Base-by-base conservation (phyloP, 2,329 filamentous ascomycete genomes). In the Colletotrichum plurivorum region DNA sequence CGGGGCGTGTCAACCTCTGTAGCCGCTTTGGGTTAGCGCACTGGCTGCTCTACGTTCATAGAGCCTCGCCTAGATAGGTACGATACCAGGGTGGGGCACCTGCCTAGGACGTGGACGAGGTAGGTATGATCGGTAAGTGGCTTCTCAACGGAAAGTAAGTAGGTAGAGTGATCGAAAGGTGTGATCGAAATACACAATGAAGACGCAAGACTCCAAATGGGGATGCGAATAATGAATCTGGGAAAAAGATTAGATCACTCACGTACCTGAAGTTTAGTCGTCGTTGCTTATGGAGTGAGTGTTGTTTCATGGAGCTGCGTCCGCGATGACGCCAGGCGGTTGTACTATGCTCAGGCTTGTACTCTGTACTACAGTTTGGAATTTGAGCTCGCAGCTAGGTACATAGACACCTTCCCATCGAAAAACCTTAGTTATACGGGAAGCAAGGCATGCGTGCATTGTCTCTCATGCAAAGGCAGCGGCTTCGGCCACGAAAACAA, bases 1-100 rank as follows among this genome's bases (percentile, higher is more conserved):
- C 67, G 58, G 64, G 67, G 57, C 67, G 57, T 59, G 63, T 67
- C 57, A 52, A 57, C 67, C 46, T 27, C 22, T 16, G 7, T 63
- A 22, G 16, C 64, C 51, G 18, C 8, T 56, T 69, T 48, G 13
- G 67, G 67, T 69, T 69, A 66, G 63, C 61, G 55, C 39, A 27
- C 25, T 53, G 41, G 63, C 53, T 51, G 54, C 15, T 39, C 22
- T 64, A 16, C 10, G 6, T 18, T 52, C 12, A 7, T 25, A 31
- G 56, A 9, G 9, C 39, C 54, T 57, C 22, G 39, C 22, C 41
- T 16, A 15, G 20, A 12, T 43, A 52, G 45, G 18, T 48, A 13
- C 45, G 9, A 22, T 15, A 20, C 7, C 25, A 15, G 20, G 13
- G 18, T 36, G 13, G 31, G 31, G 31, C 31, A 9, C 10, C 31